phyloP scores from a whole-genome alignment of 192 early-diverging fungal species.

The Rhizophagus prolifer region DNA sequence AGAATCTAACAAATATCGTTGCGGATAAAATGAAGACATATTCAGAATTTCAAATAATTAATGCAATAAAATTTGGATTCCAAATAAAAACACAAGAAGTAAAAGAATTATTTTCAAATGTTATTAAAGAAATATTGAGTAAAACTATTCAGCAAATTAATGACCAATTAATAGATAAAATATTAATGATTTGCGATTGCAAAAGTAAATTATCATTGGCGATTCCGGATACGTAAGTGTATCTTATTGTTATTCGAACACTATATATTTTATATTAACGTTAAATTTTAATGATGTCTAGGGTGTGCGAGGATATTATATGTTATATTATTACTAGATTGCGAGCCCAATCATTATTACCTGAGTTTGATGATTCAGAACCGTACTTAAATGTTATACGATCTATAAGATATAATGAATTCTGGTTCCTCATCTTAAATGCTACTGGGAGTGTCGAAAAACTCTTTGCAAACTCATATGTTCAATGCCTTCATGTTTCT shows the following conservation, averaged over 20 bases:
- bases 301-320: background rate
- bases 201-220: background rate
- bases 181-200: background rate
- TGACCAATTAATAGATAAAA: background rate
- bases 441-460: no score
- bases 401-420: no score
- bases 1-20: no score
- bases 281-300: background rate
- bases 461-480: no score
- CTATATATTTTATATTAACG: background rate
- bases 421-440: no score
- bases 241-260: background rate
- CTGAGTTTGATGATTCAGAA: background rate
- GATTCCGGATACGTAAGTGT: background rate
- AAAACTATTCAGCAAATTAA: background rate
- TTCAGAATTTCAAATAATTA: background rate
- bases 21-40: no score
- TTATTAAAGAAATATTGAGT: background rate
- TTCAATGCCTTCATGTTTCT: no score
- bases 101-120: background rate
- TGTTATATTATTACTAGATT: background rate
- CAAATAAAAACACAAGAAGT: background rate
- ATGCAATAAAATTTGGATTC: background rate
- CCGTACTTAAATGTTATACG: no score
- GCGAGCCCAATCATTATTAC: background rate